Evolutionary conservation across 2,329 filamentous ascomycete species (phyloP), one percentile per base, ranked within the genome.

Genomic region (Colletotrichum liaoningense): DNA sequence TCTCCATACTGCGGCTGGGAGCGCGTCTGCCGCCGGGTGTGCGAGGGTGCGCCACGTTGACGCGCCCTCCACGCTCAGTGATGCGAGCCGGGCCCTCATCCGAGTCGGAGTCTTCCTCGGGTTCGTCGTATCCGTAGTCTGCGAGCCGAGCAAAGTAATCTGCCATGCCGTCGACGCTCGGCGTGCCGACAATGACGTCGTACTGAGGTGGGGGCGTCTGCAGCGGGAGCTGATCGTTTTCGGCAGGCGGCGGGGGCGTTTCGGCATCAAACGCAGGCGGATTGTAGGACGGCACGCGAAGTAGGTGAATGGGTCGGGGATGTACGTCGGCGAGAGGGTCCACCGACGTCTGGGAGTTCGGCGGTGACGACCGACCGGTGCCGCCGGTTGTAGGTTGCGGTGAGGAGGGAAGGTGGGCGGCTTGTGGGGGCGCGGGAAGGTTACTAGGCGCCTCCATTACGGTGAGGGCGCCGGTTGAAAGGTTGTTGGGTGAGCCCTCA

Each of bases 241-340:
- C 72, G 28, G 65, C 67, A 16, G 93, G 91, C 63, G 93, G 93
- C 4, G 94, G 93, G 0, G 93, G 92, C 5, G 91, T 88, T 66
- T 97, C 93, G 5, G 94, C 94, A 74, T 97, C 93, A 79, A 97
- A 98, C 0, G 94, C 91, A 0, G 95, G 95, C 2, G 95, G 95
- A 72, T 95, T 95, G 84, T 95, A 97, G 0, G 94, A 97, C 0
- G 95, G 95, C 6, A 91, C 89, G 28, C 95, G 92, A 38, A 97
- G 84, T 2, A 98, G 88, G 81, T 98, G 95, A 65, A 98, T 97
- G 0, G 95, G 95, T 5, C 95, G 89, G 46, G 89, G 85, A 8
- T 87, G 83, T 1, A 52, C 63, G 49, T 68, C 64, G 5, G 46
- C 58, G 42, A 46, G 56, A 11, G 66, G 46, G 30, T 63, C 54